These are phyloP conservation scores for Epichloe bromicola DNA, from an alignment of 2,329 filamentous ascomycete genomes.

Conservation along the genomic window DNA sequence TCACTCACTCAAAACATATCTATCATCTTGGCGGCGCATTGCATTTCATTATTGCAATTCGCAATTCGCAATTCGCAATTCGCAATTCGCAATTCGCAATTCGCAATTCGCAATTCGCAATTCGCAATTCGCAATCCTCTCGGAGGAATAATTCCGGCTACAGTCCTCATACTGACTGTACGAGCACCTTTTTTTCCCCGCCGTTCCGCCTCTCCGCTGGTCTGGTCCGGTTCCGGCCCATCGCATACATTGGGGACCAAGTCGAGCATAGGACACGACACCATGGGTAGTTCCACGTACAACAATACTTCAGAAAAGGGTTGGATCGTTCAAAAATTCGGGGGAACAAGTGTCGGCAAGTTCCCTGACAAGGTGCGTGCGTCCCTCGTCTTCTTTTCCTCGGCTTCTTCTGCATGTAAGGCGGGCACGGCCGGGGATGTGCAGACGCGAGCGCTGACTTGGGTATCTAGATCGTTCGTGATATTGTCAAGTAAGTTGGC, in stretches of 20 bases:
- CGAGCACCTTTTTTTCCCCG: not conserved
- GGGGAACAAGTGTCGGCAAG: conserved; percentile 94
- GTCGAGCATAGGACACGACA: not conserved
- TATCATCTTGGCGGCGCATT: not conserved
- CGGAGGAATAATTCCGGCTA: not conserved
- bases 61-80: not conserved
- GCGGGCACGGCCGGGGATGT: not conserved
- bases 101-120: not conserved
- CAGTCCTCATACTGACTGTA: no score
- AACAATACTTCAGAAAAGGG: conserved; percentile 29
- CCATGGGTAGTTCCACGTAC: conserved; percentile 21
- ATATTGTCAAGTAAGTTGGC: conserved; percentile 29
- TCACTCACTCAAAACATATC: conserved; percentile 3
- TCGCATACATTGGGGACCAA: not conserved
- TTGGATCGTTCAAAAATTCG: conserved; percentile 92
- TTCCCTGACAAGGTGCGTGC: conserved; percentile 56
- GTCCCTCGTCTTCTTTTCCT: not conserved
- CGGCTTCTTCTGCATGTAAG: not conserved
- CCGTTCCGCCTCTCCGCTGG: not conserved
- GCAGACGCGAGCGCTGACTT: conserved; percentile 2
- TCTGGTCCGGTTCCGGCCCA: conserved; percentile 2
- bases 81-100: not conserved
- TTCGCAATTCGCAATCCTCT: not conserved
- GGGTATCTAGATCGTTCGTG: conserved; percentile 24
- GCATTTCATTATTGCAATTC: not conserved